Conservation (phyloP, 352 stramenopile genomes). For the Pythium aquatile region DNA sequence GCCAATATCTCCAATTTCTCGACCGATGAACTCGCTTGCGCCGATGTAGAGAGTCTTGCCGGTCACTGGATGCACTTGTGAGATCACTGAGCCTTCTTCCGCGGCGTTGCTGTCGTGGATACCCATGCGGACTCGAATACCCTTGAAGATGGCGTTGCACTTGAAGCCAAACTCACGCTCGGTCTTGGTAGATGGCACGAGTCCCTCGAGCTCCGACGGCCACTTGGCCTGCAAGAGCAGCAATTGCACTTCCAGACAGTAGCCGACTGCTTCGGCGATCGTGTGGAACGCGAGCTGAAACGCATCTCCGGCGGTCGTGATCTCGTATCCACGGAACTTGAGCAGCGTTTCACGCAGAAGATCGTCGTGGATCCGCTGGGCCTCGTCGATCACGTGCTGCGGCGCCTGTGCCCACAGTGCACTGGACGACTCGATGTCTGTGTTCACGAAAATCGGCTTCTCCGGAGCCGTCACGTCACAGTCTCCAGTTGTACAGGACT, state of each 20-base stretch:
- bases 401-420: slow-evolving; percentile 60
- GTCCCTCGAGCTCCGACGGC: slow-evolving; percentile 49
- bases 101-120: slow-evolving; percentile 60
- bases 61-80: slow-evolving; percentile 60
- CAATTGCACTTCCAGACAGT: slow-evolving; percentile 67
- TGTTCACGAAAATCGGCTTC: slow-evolving; percentile 71
- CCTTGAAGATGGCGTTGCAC: slow-evolving; percentile 50
- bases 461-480: slow-evolving; percentile 37
- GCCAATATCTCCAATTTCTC: slow-evolving; percentile 62
- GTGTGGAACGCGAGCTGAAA: slow-evolving; percentile 77
- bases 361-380: slow-evolving; percentile 64
- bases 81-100: slow-evolving; percentile 52
- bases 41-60: slow-evolving; percentile 67
- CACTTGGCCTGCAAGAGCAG: slow-evolving; percentile 57
- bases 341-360: slow-evolving; percentile 48
- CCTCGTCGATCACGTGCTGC: slow-evolving; percentile 54
- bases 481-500: slow-evolving; percentile 28
- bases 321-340: slow-evolving; percentile 69
- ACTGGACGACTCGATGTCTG: slow-evolving; percentile 77
- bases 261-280: slow-evolving; percentile 57
- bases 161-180: slow-evolving; percentile 47
- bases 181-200: slow-evolving; percentile 56
- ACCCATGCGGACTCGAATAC: slow-evolving; percentile 73
- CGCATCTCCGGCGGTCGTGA: slow-evolving; percentile 68
- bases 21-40: slow-evolving; percentile 57